Evolutionary conservation across 768 basidiomycete genomes (phyloP).

Genomic region (Boletus tylopilopsis): DNA sequence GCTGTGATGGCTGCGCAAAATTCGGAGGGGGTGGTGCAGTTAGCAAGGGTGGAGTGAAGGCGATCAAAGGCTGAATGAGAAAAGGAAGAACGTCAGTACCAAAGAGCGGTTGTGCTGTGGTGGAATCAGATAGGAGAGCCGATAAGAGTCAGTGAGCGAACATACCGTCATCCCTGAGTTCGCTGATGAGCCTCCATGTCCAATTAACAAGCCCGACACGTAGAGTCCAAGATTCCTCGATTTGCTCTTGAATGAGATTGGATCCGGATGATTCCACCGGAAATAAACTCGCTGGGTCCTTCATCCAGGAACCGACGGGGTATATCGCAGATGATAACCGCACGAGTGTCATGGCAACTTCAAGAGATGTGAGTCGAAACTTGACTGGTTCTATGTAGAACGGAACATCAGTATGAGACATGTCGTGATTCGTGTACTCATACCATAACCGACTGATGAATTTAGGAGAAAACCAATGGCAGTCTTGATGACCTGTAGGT

Average conservation of each 20-base stretch:
- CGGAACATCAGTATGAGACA: neutral
- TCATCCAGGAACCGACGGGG: conserved; percentile 67
- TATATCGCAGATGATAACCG: conserved; percentile 67
- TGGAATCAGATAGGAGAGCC: conserved; percentile 1
- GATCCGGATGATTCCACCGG: conserved; percentile 16
- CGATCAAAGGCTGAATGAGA: conserved; percentile 53
- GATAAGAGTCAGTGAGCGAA: conserved; percentile 7
- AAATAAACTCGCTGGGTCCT: conserved; percentile 17
- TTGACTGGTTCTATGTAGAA: conserved; percentile 61
- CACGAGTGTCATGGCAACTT: conserved; percentile 65
- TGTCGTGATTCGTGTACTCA: conserved; percentile 17
- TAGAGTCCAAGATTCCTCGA: conserved; percentile 60
- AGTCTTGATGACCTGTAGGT: conserved; percentile 73
- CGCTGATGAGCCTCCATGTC: conserved; percentile 74
- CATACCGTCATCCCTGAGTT: conserved; percentile 69
- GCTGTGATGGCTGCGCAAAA: conserved; percentile 38
- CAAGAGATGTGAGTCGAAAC: conserved; percentile 60
- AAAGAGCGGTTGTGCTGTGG: conserved; percentile 53
- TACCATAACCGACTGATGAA: conserved; percentile 73
- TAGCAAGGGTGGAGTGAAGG: conserved; percentile 56
- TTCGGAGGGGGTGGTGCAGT: conserved; percentile 34
- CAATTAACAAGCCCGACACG: conserved; percentile 66
- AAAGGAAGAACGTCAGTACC: conserved; percentile 60
- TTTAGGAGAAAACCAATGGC: conserved; percentile 79
- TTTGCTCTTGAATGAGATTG: conserved; percentile 22